A percentile compares a stretch with the other conserved stretches of the same genome.
phyloP scores from a whole-genome alignment of 2,329 filamentous ascomycete genomes.

The Zymoseptoria passerinii region DNA sequence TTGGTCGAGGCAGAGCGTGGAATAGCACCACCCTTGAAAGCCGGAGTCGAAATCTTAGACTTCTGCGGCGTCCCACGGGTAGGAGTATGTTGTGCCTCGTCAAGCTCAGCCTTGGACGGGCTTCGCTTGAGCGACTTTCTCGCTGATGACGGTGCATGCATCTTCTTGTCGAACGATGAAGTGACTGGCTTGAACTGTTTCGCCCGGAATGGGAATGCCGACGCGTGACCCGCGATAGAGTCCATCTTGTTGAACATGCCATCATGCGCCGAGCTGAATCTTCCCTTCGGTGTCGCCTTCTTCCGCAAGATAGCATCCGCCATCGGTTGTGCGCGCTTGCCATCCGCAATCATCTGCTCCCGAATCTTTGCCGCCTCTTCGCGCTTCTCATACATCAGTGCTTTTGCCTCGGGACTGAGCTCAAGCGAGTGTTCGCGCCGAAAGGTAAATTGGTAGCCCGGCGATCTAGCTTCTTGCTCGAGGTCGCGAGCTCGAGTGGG shows the following conservation, averaged over 20 bases:
- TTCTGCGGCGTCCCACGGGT: neutral
- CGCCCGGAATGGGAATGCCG: constrained; percentile 64
- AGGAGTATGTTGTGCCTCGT: constrained; percentile 26
- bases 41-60: constrained; percentile 10
- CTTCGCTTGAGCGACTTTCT: constrained; percentile 46
- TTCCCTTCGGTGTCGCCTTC: constrained; percentile 71
- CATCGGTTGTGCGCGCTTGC: constrained; percentile 41
- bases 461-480: constrained; percentile 38
- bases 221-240: constrained; percentile 80
- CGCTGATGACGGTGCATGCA: constrained; percentile 9
- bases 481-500: constrained; percentile 44
- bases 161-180: constrained; percentile 2
- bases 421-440: constrained; percentile 46
- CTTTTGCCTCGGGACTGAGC: constrained; percentile 54
- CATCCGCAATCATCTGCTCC: constrained; percentile 55
- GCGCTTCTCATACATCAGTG: constrained; percentile 58
- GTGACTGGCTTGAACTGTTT: constrained; percentile 8
- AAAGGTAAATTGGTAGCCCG: constrained; percentile 59
- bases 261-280: constrained; percentile 81
- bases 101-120: constrained; percentile 54
- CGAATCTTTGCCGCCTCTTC: constrained; percentile 65
- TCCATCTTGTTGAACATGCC: constrained; percentile 96
- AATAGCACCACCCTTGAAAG: constrained; percentile 17
- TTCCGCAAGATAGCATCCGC: constrained; percentile 48
- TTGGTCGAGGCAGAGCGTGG: constrained; percentile 19